phyloP scores from a whole-genome alignment of 305 asterid species.

The Striga hermonthica region DNA sequence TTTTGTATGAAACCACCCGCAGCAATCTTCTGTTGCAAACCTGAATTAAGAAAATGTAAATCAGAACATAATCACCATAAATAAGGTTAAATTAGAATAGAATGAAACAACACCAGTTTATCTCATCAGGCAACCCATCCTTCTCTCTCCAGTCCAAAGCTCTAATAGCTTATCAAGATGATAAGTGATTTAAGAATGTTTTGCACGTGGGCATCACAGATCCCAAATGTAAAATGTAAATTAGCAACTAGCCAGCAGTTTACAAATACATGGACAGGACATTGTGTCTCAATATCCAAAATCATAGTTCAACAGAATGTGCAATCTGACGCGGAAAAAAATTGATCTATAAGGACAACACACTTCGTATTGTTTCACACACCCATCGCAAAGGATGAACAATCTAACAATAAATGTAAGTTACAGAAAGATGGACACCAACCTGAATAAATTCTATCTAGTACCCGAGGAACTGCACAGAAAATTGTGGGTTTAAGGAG shows the following conservation, averaged over 20 bases:
- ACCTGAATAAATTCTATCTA: slow-evolving; percentile 91
- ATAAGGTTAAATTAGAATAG: neutral
- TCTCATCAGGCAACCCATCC: slow-evolving; percentile 19
- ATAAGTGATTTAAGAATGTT: slow-evolving; percentile 2
- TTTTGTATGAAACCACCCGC: slow-evolving; percentile 71
- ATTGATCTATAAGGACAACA: slow-evolving; percentile 20
- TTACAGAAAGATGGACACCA: slow-evolving; percentile 24
- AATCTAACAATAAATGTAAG: slow-evolving; percentile 15
- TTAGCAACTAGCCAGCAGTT: neutral
- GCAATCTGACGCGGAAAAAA: slow-evolving; percentile 15
- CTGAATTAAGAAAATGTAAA: slow-evolving; percentile 41
- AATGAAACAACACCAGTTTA: slow-evolving; percentile 3
- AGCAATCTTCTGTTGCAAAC: slow-evolving; percentile 82
- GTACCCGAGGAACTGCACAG: slow-evolving; percentile 96
- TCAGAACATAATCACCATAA: slow-evolving; percentile 28
- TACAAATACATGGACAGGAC: slow-evolving; percentile 21
- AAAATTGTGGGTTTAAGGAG: slow-evolving; percentile 86
- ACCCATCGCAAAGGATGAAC: slow-evolving; percentile 27
- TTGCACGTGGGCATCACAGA: too few relatives aligned
- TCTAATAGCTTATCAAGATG: slow-evolving; percentile 7
- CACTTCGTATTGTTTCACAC: slow-evolving; percentile 19
- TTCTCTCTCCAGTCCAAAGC: slow-evolving; percentile 20
- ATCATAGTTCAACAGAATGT: neutral
- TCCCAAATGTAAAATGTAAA: too few relatives aligned
- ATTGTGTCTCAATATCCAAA: slow-evolving; percentile 22